Conservation (phyloP, 345 rosid species). For the Bruguiera sexangula region DNA sequence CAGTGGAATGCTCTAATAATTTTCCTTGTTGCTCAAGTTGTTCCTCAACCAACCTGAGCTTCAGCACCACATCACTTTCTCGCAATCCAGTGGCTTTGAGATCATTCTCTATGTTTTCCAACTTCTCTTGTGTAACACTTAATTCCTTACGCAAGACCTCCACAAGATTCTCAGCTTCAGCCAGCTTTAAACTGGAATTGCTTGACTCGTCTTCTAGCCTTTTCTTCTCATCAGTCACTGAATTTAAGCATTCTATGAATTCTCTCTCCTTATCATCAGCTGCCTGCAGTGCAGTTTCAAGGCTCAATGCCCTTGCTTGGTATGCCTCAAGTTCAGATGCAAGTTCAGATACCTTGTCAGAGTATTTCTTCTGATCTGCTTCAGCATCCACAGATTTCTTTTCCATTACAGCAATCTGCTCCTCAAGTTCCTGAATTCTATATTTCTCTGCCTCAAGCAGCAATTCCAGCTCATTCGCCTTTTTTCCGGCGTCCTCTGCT, state of each 20-base stretch:
- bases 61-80: constrained; percentile 60
- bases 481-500: constrained; percentile 59
- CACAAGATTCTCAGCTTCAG: constrained; percentile 66
- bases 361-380: constrained; percentile 50
- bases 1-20: constrained; percentile 52
- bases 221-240: constrained; percentile 61
- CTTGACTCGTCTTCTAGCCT: constrained; percentile 54
- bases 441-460: constrained; percentile 84
- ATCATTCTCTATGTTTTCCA: constrained; percentile 61
- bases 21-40: constrained; percentile 53
- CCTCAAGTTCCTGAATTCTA: constrained; percentile 91
- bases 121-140: constrained; percentile 53
- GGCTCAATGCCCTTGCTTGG: constrained; percentile 62
- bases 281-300: constrained; percentile 60
- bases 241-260: constrained; percentile 49
- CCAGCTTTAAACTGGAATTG: constrained; percentile 47
- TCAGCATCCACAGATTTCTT: constrained; percentile 67
- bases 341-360: constrained; percentile 55
- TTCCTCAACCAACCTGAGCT: constrained; percentile 77
- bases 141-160: constrained; percentile 67
- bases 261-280: constrained; percentile 65
- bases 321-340: constrained; percentile 67
- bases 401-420: constrained; percentile 59
- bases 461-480: constrained; percentile 72
- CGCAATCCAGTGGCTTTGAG: constrained; percentile 58